Conservation (phyloP, 2,329 filamentous ascomycete genomes). For the Botrytis fragariae region DNA sequence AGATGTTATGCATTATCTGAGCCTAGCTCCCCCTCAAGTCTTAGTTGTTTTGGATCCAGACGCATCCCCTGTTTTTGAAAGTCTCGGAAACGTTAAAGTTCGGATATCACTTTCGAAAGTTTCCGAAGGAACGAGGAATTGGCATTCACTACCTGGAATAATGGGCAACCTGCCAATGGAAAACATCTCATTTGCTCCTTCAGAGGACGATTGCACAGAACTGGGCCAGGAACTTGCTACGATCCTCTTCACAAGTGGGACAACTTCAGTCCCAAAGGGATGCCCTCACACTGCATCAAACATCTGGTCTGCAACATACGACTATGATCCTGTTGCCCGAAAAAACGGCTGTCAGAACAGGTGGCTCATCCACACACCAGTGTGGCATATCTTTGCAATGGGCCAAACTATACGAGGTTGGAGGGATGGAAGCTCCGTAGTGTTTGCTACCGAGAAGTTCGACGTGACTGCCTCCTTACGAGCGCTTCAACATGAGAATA, state of each 20-base stretch:
- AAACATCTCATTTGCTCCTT: background rate
- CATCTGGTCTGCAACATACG: background rate
- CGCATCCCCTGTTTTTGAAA: background rate
- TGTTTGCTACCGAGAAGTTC: conserved; percentile 67
- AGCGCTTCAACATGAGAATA: background rate
- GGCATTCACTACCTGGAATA: background rate
- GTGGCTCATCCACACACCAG: conserved; percentile 20
- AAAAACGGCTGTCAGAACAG: background rate
- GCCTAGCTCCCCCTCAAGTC: background rate
- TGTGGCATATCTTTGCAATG: conserved; percentile 21
- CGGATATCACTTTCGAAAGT: background rate
- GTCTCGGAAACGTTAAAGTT: background rate
- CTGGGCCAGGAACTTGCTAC: background rate
- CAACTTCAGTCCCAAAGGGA: background rate
- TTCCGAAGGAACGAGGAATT: background rate
- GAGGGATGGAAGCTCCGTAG: conserved; percentile 45
- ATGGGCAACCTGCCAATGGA: background rate
- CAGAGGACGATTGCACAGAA: background rate
- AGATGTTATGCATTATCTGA: background rate
- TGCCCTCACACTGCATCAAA: background rate
- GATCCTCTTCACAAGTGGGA: background rate
- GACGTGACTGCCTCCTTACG: conserved; percentile 45
- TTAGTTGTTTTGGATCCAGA: background rate
- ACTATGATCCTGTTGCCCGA: background rate
- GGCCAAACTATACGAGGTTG: conserved; percentile 15